Conservation (phyloP, 2,329 filamentous ascomycete genomes). For the Ophiostoma quercus region DNA sequence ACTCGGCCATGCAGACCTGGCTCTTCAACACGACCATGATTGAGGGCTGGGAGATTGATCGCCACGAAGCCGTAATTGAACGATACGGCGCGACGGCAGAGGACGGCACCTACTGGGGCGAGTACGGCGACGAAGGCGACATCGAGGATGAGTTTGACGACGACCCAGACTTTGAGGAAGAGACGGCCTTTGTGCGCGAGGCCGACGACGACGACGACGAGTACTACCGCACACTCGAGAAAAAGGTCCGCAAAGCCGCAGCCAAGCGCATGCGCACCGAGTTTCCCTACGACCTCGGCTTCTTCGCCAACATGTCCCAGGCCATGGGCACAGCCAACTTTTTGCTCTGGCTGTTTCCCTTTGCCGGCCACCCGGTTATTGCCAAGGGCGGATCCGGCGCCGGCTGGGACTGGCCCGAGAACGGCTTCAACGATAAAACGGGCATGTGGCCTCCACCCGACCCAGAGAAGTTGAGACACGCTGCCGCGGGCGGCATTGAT, state of each 20-base stretch:
- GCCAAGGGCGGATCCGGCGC: constrained; percentile 34
- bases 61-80: constrained; percentile 54
- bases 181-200: neutral
- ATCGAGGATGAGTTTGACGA: constrained; percentile 31
- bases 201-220: constrained; percentile 29
- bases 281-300: constrained; percentile 75
- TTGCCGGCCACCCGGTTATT: constrained; percentile 49
- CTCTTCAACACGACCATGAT: constrained; percentile 72
- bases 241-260: neutral
- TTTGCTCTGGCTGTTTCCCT: constrained; percentile 64
- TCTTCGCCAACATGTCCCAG: constrained; percentile 67
- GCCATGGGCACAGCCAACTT: constrained; percentile 67
- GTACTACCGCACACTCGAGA: constrained; percentile 25
- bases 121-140: constrained; percentile 24
- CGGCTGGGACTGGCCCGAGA: constrained; percentile 64
- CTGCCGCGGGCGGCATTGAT: constrained; percentile 25
- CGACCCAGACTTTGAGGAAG: constrained; percentile 30
- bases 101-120: constrained; percentile 40
- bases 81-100: constrained; percentile 39
- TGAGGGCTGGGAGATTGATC: constrained; percentile 68
- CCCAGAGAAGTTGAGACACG: constrained; percentile 54
- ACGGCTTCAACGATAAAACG: constrained; percentile 64
- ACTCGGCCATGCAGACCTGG: constrained; percentile 57
- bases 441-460: constrained; percentile 60
- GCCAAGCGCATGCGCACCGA: constrained; percentile 58